Conservation (phyloP, 306 rosid species). For the Pyrus bretschneideri region DNA sequence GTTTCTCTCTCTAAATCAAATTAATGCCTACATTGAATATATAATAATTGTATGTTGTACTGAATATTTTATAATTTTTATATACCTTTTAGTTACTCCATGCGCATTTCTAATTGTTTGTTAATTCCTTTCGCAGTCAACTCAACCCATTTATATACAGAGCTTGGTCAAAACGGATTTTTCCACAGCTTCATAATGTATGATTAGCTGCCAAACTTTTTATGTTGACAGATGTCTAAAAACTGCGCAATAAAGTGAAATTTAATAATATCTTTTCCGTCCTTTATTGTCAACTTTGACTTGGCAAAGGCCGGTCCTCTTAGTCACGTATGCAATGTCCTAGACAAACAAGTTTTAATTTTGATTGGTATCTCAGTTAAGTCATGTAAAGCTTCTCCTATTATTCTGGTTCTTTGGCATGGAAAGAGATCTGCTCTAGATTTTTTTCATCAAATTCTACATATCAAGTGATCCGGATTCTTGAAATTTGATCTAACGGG, state of each 20-base stretch:
- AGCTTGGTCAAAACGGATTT: neutral
- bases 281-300: no score
- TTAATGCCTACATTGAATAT: neutral
- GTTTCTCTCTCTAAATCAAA: neutral
- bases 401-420: neutral
- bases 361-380: neutral
- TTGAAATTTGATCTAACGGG: no score
- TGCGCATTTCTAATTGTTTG: neutral
- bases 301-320: no score
- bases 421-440: no score
- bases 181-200: no score
- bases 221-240: neutral
- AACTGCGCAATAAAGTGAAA: neutral
- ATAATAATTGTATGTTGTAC: no score
- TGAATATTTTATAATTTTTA: no score
- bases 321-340: rapidly evolving
- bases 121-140: neutral
- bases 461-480: no score
- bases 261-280: neutral
- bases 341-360: neutral
- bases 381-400: no score
- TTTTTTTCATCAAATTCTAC: no score
- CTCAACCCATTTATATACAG: neutral
- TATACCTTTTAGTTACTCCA: no score
- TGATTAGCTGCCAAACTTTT: neutral